These are phyloP conservation scores for Aspergillus arachidicola DNA, from an alignment of 2,329 filamentous ascomycete genomes.

Conservation along the genomic window DNA sequence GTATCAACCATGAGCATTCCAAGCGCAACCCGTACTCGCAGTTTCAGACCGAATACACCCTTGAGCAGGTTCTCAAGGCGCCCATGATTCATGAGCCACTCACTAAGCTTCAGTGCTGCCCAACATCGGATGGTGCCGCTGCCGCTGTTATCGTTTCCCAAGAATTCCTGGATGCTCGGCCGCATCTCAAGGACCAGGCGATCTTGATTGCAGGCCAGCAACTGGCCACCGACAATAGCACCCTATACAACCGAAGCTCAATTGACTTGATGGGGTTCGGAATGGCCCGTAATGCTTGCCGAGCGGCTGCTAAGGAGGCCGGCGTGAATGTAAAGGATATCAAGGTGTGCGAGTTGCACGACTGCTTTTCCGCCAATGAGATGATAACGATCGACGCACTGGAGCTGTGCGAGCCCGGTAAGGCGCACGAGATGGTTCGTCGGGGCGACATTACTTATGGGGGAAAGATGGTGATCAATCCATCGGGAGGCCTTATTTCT, in stretches of 20 bases:
- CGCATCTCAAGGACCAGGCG: slow-evolving; percentile 80
- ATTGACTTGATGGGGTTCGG: slow-evolving; percentile 90
- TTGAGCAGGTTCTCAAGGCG: slow-evolving; percentile 75
- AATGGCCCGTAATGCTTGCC: slow-evolving; percentile 75
- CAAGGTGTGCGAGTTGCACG: slow-evolving; percentile 88
- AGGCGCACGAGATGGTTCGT: slow-evolving; percentile 89
- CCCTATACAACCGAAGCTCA: slow-evolving; percentile 74
- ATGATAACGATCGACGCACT: slow-evolving; percentile 88
- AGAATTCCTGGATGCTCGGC: slow-evolving; percentile 80
- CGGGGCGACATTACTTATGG: slow-evolving; percentile 90
- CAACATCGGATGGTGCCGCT: slow-evolving; percentile 89
- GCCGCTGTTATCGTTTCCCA: slow-evolving; percentile 88
- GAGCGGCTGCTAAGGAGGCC: slow-evolving; percentile 70
- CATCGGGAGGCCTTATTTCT: slow-evolving; percentile 89
- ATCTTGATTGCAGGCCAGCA: slow-evolving; percentile 85
- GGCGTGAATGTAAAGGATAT: slow-evolving; percentile 67
- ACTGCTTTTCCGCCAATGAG: slow-evolving; percentile 96
- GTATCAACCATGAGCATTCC: slow-evolving; percentile 90
- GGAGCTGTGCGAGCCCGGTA: slow-evolving; percentile 74
- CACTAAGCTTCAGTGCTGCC: slow-evolving; percentile 98
- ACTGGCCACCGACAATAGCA: slow-evolving; percentile 79
- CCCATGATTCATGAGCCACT: slow-evolving; percentile 82
- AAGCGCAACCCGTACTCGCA: slow-evolving; percentile 96
- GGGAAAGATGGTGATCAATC: slow-evolving; percentile 80
- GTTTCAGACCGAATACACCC: slow-evolving; percentile 88